Evolutionary conservation across 257 asterid species (phyloP), one percentile per base, ranked within the genome.

Genomic region (Lycium ferocissimum): DNA sequence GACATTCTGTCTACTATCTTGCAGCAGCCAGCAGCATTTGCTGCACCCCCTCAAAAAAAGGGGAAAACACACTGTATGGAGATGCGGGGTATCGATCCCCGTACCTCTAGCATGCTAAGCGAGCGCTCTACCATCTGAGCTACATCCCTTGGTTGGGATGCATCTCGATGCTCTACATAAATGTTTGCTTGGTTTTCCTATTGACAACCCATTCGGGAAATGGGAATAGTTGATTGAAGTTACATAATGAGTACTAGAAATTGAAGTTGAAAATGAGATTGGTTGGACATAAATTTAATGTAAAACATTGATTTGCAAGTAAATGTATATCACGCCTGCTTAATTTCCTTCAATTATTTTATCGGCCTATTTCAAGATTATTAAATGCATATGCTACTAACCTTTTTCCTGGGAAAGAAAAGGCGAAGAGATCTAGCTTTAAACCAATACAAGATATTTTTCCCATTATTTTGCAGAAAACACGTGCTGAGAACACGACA

Each of bases 51-150:
- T 26, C 0, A 26, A 26, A 26, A 26, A 26, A 26, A 26, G 33
- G 33, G 1, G 33, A 26, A 26, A 26, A 26, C 33, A 26, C 33
- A 26, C 33, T 26, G 33, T 5, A 1, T 89, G 93, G 93, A 91
- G 89, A 90, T 85, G 90, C 91, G 91, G 88, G 89, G 89, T 84
- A 86, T 87, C 89, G 89, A 89, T 86, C 89, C 89, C 90, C 90
- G 86, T 86, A 83, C 89, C 89, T 86, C 88, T 90, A 90, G 89
- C 91, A 88, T 86, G 90, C 91, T 83, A 87, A 88, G 90, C 91
- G 89, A 88, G 88, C 86, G 88, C 91, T 91, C 91, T 90, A 91
- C 94, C 94, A 89, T 90, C 91, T 90, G 92, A 91, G 91, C 92
- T 91, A 91, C 94, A 91, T 86, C 93, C 92, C 92, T 1, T 26